Percentiles rank a stretch among this genome's conserved stretches.
phyloP scores from a whole-genome alignment of 2,329 filamentous ascomycete species.

The Penicillium sp. region DNA sequence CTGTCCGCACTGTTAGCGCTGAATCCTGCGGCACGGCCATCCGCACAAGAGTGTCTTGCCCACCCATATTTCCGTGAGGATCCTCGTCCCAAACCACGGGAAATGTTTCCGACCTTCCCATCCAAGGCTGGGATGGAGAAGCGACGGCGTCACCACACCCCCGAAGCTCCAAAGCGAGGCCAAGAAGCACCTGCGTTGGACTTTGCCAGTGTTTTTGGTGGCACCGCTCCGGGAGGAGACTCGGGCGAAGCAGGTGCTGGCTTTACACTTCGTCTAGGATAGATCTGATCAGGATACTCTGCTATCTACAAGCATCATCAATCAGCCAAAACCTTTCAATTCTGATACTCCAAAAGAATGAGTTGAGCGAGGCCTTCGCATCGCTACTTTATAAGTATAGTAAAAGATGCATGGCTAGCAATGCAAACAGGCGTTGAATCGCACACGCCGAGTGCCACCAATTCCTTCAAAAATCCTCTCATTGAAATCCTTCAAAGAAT shows the following conservation, averaged over 20 bases:
- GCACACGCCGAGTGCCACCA: not conserved
- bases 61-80: conserved; percentile 86
- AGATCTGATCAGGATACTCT: conserved; percentile 3
- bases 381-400: too few relatives aligned
- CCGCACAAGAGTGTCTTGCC: conserved; percentile 65
- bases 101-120: conserved; percentile 95
- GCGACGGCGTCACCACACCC: conserved; percentile 64
- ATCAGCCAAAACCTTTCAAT: not conserved
- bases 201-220: conserved; percentile 65
- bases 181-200: conserved; percentile 60
- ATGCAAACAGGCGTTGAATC: conserved; percentile 5
- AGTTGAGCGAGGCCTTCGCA: too few relatives aligned
- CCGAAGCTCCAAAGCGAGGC: conserved; percentile 75
- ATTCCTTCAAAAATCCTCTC: not conserved
- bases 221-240: conserved; percentile 55
- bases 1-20: conserved; percentile 65
- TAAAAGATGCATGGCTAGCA: conserved; percentile 7
- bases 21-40: conserved; percentile 65
- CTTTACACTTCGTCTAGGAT: conserved; percentile 55
- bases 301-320: not conserved
- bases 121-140: conserved; percentile 91
- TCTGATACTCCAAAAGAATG: too few relatives aligned
- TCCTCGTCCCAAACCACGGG: conserved; percentile 80
- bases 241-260: conserved; percentile 58
- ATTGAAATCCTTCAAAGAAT: not conserved